Conservation (phyloP, 441 rosid genomes). For the Euphorbia schlechtendalii region DNA sequence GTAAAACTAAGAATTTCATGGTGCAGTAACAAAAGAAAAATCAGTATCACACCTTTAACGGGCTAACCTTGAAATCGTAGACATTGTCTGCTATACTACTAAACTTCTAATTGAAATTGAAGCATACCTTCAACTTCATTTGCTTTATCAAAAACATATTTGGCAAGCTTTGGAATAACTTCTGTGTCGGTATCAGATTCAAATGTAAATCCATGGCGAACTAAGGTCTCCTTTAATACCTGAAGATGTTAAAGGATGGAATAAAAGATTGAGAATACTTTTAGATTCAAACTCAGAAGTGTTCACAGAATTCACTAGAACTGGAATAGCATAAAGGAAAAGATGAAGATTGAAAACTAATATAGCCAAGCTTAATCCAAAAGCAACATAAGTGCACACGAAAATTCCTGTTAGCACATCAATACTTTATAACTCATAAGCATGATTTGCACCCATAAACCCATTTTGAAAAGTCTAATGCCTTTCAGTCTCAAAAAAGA, state of each 20-base stretch:
- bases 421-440: not conserved
- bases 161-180: conserved; percentile 95
- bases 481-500: not conserved
- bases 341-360: not conserved
- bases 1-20: not conserved
- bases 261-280: conserved; percentile 9
- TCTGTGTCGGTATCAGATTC: conserved; percentile 92
- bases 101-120: conserved; percentile 1
- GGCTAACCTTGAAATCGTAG: not conserved
- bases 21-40: not conserved
- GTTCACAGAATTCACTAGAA: not conserved
- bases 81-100: not conserved
- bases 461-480: not conserved
- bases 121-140: conserved; percentile 61
- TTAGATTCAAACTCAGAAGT: not conserved
- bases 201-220: conserved; percentile 79
- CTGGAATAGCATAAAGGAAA: not conserved
- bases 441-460: not conserved
- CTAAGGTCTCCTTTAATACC: conserved; percentile 72
- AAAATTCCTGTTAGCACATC: not conserved
- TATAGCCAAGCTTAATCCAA: not conserved
- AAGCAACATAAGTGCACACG: not conserved
- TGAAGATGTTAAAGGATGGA: conserved; percentile 20
- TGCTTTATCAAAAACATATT: conserved; percentile 80
- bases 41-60: not conserved